Evolutionary conservation across 768 basidiomycete genomes (phyloP), one percentile per base, ranked within the genome.

Genomic region (Amylocystis lapponica): DNA sequence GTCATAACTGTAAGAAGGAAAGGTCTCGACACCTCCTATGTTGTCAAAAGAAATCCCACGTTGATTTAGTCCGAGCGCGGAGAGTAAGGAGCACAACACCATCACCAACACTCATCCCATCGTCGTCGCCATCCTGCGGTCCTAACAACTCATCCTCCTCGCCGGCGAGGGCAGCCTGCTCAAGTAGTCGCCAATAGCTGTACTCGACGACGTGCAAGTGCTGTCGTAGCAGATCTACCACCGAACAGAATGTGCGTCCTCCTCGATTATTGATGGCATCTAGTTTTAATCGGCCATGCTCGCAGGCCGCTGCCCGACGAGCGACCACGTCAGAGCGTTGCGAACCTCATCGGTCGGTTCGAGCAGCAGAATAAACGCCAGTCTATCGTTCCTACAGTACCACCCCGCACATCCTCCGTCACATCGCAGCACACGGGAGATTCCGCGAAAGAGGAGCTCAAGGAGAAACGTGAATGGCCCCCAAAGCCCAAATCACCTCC

Each of bases 311-410:
- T 89, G 49, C 87, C 89, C 64, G 88, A 91, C 72, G 89, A 92
- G 67, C 78, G 84, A 58, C 87, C 88, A 37, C 83, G 89, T 47
- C 78, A 78, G 60, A 87, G 83, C 55, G 89, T 92, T 36, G 89
- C 89, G 50, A 92, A 90, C 60, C 82, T 92, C 66, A 92, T 92
- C 57, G 89, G 89, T 39, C 77, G 84, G 46, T 92, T 92, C 53
- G 89, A 92, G 63, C 85, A 78, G 54, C 82, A 86, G 66, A 80
- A 73, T 43, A 90, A 86, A 60, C 77, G 79, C 38, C 74, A 77
- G 53, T 65, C 78, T 4, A 52, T 66, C 9, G 48, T 44, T 34
- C 58, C 72, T 22, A 54, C 55, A 22, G 39, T 51, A 14, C 57
- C 72, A 21, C 70, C 77, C 13, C 75, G 84, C 46, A 81, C 80